phyloP scores from a whole-genome alignment of 2,329 filamentous ascomycete species.

The Nemania serpens region DNA sequence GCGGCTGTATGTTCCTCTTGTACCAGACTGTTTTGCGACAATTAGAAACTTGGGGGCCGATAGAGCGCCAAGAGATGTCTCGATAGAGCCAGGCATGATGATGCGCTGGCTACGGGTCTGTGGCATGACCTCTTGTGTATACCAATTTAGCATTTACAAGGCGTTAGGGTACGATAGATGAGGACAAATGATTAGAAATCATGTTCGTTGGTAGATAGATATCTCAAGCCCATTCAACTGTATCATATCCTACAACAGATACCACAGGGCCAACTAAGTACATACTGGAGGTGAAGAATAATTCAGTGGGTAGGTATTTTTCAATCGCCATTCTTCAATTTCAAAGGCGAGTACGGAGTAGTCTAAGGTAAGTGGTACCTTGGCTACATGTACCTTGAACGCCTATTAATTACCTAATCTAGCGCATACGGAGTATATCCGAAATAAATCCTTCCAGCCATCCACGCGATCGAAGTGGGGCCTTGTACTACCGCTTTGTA shows the following conservation, averaged over 20 bases:
- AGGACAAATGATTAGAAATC: conserved; percentile 30
- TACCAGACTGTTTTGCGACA: conserved; percentile 86
- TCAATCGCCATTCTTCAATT: too few species aligned
- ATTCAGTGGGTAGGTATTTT: too few species aligned
- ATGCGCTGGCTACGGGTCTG: background rate
- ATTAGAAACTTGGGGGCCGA: conserved; percentile 62
- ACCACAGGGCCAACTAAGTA: too few species aligned
- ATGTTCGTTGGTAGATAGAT: conserved; percentile 33
- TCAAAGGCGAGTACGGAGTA: too few species aligned
- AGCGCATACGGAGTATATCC: too few species aligned
- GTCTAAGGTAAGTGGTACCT: too few species aligned
- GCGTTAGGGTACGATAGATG: conserved; percentile 40
- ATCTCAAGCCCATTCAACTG: conserved; percentile 32
- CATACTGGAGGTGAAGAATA: too few species aligned
- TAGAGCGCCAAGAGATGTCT: conserved; percentile 40
- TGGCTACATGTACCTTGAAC: too few species aligned
- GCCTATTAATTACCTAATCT: too few species aligned
- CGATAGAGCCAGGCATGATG: conserved; percentile 23
- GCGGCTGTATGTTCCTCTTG: conserved; percentile 92
- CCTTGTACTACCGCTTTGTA: too few species aligned
- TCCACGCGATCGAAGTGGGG: too few species aligned
- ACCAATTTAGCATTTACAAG: conserved; percentile 38
- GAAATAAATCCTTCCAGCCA: too few species aligned
- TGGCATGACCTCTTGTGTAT: conserved; percentile 24
- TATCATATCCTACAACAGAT: conserved; percentile 20